phyloP scores from a whole-genome alignment of 345 rosid genomes.

The Euclidium syriacum region DNA sequence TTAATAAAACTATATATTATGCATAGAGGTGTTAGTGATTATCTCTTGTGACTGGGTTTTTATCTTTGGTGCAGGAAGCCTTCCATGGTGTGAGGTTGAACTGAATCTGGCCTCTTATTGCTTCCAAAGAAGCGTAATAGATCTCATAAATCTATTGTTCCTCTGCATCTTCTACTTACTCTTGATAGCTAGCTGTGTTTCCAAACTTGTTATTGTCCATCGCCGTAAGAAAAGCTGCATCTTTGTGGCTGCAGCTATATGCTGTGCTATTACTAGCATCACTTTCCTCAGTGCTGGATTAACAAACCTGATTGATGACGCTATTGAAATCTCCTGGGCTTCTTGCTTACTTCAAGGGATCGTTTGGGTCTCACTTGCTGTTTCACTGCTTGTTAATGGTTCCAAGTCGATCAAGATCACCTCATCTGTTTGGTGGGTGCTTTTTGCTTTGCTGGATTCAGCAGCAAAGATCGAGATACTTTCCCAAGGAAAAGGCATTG shows the following conservation, averaged over 20 bases:
- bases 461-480: slow-evolving; percentile 39
- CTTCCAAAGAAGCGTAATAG: slow-evolving; percentile 51
- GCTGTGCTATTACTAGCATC: slow-evolving; percentile 45
- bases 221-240: slow-evolving; percentile 40
- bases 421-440: slow-evolving; percentile 62
- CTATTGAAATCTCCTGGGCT: slow-evolving; percentile 25
- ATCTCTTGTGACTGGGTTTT: not conserved
- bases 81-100: slow-evolving; percentile 51
- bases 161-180: slow-evolving; percentile 49
- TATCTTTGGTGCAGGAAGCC: slow-evolving; percentile 34
- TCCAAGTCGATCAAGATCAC: slow-evolving; percentile 42
- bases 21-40: not conserved
- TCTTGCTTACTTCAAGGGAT: slow-evolving; percentile 44
- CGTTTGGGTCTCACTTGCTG: slow-evolving; percentile 53
- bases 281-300: slow-evolving; percentile 34
- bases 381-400: slow-evolving; percentile 51
- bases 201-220: not conserved
- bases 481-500: slow-evolving; percentile 27
- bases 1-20: not conserved
- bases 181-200: slow-evolving; percentile 34
- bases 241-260: slow-evolving; percentile 32
- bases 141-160: slow-evolving; percentile 47
- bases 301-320: slow-evolving; percentile 28
- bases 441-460: slow-evolving; percentile 41
- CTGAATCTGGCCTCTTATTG: slow-evolving; percentile 44